phyloP scores from a whole-genome alignment of 169 alveolate genomes.

The Theileria sp. region DNA sequence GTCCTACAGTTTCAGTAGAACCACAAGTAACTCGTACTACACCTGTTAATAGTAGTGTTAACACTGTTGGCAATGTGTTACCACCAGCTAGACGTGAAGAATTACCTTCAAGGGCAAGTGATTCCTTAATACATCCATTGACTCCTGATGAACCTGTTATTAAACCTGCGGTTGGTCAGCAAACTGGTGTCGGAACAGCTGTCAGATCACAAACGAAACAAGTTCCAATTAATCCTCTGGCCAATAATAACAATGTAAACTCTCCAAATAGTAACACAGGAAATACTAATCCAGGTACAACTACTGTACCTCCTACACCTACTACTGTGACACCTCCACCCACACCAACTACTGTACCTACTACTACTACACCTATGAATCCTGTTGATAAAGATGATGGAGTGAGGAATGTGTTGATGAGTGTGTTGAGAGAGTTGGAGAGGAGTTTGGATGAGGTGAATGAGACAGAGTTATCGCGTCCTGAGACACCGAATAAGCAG shows the following conservation, averaged over 20 bases:
- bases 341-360: neutral
- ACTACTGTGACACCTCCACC: neutral
- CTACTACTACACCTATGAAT: neutral
- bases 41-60: too few relatives aligned
- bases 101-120: neutral
- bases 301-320: neutral
- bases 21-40: too few relatives aligned
- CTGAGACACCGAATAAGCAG: neutral
- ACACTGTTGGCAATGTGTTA: neutral
- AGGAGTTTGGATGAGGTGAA: neutral
- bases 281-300: neutral
- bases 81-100: neutral
- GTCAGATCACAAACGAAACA: neutral
- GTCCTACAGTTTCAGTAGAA: too few relatives aligned
- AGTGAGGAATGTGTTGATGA: neutral
- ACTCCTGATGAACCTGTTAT: neutral
- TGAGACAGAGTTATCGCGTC: neutral
- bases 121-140: neutral
- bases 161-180: neutral
- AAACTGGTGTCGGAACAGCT: neutral
- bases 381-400: neutral
- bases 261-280: neutral
- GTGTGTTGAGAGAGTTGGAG: conserved; percentile 1
- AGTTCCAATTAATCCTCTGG: neutral
- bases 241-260: too few relatives aligned